Evolutionary conservation across 2,329 filamentous ascomycete species (phyloP), one percentile per base, ranked within the genome.

Genomic region (Harringtonia aguacate): DNA sequence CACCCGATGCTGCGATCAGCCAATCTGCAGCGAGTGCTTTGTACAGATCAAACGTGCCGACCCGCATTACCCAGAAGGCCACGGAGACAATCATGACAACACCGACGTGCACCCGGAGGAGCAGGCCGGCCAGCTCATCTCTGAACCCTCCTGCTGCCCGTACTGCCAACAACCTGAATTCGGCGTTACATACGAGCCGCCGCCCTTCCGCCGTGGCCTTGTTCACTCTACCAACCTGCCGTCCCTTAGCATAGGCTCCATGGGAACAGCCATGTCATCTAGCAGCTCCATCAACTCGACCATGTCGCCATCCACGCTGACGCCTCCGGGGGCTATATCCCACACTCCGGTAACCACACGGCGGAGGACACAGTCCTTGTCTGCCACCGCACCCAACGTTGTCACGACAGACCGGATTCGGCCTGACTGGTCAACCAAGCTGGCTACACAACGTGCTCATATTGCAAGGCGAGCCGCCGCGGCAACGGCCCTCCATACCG

Each of bases 11-110:
- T 98, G 92, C 61, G 88, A 95, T 55, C 92, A 98, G 60, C 74
- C 85, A 7, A 97, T 98, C 50, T 98, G 92, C 65, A 97, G 89
- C 35, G 92, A 98, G 65, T 98, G 92, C 61, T 98, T 98, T 56
- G 92, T 98, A 4, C 92, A 98, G 61, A 98, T 98, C 60, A 97
- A 95, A 61, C 79, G 92, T 35, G 81, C 88, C 4, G 90, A 98
- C 51, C 89, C 88, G 10, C 86, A 95, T 60, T 79, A 88, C 33
- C 86, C 87, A 2, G 86, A 95, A 59, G 86, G 92, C 56, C 69
- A 74, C 46, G 73, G 70, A n/a, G 67, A 75, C 39, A 55, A 57
- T 31, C 54, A 57, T 39, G 47, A 47, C 12, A 46, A 51, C 27
- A 54, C 60, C n/a, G 30, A 45, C 9, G 21, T 37, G 22, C 64